Evolutionary conservation across 176 grass and related monocot species (phyloP).

Genomic region (Bromus sterilis): DNA sequence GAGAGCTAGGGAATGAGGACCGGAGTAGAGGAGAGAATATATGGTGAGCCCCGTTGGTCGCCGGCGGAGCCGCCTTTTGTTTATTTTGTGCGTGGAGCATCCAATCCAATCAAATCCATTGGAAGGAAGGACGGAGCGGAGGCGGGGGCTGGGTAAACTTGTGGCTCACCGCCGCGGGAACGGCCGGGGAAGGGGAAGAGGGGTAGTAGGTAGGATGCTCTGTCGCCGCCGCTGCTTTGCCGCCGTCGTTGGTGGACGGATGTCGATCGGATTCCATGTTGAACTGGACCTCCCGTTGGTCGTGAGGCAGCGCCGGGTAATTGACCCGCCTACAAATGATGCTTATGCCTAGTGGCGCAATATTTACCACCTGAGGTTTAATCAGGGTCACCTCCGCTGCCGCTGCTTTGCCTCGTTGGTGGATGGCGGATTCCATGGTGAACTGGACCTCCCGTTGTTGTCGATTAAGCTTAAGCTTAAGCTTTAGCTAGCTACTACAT

Average conservation of each 20-base stretch:
- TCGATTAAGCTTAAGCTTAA: too few species aligned
- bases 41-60: neutral
- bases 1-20: neutral
- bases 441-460: too few species aligned
- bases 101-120: neutral
- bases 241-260: neutral
- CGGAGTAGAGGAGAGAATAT: neutral
- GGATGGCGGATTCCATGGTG: too few species aligned
- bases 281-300: neutral
- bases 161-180: neutral
- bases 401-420: too few species aligned
- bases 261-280: neutral
- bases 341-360: too few species aligned
- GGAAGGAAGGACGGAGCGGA: neutral
- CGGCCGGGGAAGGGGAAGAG: too few species aligned
- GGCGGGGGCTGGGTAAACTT: neutral
- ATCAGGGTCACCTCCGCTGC: too few species aligned
- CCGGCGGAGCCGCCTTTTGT: neutral
- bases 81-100: neutral
- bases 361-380: too few species aligned
- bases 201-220: neutral
- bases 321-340: too few species aligned
- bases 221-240: neutral
- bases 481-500: too few species aligned
- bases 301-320: neutral